Percentiles rank a stretch among this genome's conserved stretches.
Conservation (phyloP, 805 yeast genomes). For the Nematodospora valgi region DNA sequence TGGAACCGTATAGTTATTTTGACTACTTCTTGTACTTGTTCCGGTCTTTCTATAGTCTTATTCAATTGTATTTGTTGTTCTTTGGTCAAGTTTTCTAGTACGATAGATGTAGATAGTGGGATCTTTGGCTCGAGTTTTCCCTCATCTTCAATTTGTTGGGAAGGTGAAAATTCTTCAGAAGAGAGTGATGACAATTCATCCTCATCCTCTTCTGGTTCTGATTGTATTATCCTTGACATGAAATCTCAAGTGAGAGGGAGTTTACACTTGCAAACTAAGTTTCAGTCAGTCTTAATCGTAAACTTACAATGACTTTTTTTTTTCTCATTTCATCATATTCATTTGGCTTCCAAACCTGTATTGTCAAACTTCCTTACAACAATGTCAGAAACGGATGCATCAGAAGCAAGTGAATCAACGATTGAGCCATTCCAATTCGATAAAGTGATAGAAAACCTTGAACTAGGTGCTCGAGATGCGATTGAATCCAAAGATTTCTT, state of each 20-base stretch:
- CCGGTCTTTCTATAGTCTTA: constrained; percentile 6
- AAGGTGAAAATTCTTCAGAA: neutral
- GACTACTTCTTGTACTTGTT: constrained; percentile 1
- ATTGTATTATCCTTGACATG: constrained; percentile 4
- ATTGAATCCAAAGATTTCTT: constrained; percentile 56
- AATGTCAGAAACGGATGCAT: constrained; percentile 15
- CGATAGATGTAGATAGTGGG: constrained; percentile 18
- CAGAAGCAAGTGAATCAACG: constrained; percentile 14
- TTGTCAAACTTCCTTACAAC: too few species aligned
- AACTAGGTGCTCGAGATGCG: constrained; percentile 32
- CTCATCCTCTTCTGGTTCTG: constrained; percentile 9
- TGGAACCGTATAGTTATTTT: constrained; percentile 53
- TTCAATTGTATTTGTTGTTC: constrained; percentile 10
- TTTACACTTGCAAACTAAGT: too few species aligned
- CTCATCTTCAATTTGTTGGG: constrained; percentile 3
- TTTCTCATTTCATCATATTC: too few species aligned
- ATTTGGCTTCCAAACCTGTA: too few species aligned
- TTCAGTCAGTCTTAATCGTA: too few species aligned
- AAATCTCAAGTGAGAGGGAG: neutral
- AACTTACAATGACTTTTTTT: too few species aligned
- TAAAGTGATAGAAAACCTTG: constrained; percentile 23
- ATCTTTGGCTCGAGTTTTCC: constrained; percentile 10
- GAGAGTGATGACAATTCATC: constrained; percentile 6
- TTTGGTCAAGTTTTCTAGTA: constrained; percentile 12
- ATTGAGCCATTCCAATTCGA: constrained; percentile 23